phyloP scores from a whole-genome alignment of 2,329 filamentous ascomycete genomes.

The Shiraia sp. region DNA sequence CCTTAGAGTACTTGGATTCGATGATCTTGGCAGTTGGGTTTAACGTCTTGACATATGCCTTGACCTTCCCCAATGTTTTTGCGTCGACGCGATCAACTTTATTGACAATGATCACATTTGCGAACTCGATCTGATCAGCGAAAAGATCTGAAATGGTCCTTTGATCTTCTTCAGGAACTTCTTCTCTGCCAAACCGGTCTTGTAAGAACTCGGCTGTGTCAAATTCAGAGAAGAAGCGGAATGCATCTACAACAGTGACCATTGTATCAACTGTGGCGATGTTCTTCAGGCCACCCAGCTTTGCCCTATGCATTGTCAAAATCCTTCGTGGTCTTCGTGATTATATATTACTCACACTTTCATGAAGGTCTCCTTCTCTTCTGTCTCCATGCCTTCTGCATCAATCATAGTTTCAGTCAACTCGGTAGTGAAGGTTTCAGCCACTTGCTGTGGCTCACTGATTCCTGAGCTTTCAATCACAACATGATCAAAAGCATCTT shows the following conservation, averaged over 20 bases:
- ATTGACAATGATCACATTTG: constrained; percentile 73
- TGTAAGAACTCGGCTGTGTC: constrained; percentile 70
- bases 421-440: constrained; percentile 69
- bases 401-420: constrained; percentile 52
- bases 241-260: constrained; percentile 73
- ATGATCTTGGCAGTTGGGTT: constrained; percentile 70
- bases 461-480: constrained; percentile 74
- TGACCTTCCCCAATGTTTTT: constrained; percentile 53
- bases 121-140: constrained; percentile 78
- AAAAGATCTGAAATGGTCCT: constrained; percentile 75
- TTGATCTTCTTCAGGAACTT: constrained; percentile 66
- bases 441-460: constrained; percentile 73
- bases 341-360: constrained; percentile 48
- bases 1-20: constrained; percentile 61
- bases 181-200: constrained; percentile 61
- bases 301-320: constrained; percentile 23
- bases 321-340: no score
- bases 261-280: constrained; percentile 71
- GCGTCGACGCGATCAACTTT: constrained; percentile 66
- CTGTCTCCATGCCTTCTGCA: constrained; percentile 45
- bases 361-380: constrained; percentile 50
- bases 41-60: constrained; percentile 61
- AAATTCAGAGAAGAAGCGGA: constrained; percentile 73
- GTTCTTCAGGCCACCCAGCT: constrained; percentile 64
- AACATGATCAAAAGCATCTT: constrained; percentile 70